A percentile compares a stretch with the other conserved stretches of the same genome.
Conservation (phyloP, 192 early-diverging fungal species). For the Lunasporangiospora selenospora region DNA sequence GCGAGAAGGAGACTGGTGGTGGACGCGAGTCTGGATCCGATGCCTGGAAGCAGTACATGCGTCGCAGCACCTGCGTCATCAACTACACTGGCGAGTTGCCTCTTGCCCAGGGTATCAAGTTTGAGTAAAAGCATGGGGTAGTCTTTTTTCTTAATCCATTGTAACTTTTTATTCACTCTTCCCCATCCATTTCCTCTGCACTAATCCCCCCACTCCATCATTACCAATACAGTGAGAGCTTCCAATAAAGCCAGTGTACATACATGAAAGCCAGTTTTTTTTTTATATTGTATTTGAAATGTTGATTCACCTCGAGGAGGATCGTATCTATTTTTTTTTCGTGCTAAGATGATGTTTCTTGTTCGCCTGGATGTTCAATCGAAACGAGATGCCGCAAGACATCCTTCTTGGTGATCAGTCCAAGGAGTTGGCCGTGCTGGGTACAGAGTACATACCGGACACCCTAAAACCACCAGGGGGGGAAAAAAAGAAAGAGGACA, state of each 20-base stretch:
- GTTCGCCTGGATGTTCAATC: constrained; percentile 41
- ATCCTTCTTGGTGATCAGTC: constrained; percentile 79
- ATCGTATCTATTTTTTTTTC: too few species aligned
- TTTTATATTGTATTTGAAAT: too few species aligned
- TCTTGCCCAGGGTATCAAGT: constrained; percentile 96
- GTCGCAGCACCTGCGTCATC: constrained; percentile 69
- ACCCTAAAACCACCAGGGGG: constrained; percentile 37
- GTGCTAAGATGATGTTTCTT: constrained; percentile 19
- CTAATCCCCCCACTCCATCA: too few species aligned
- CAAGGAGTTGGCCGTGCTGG: constrained; percentile 63
- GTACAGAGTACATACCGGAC: constrained; percentile 67
- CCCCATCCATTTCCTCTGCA: neutral
- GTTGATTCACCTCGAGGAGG: too few species aligned
- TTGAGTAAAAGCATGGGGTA: constrained; percentile 75
- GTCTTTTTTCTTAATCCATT: neutral
- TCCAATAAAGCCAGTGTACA: too few species aligned
- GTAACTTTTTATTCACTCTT: neutral
- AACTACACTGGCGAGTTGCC: constrained; percentile 89
- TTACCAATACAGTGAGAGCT: too few species aligned
- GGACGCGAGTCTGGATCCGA: constrained; percentile 93
- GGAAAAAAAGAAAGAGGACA: neutral
- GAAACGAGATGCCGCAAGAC: constrained; percentile 59
- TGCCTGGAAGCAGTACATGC: constrained; percentile 83
- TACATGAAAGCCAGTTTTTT: too few species aligned
- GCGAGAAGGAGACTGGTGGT: constrained; percentile 97